phyloP scores from a whole-genome alignment of 257 asterid genomes.

The Catharanthus roseus region DNA sequence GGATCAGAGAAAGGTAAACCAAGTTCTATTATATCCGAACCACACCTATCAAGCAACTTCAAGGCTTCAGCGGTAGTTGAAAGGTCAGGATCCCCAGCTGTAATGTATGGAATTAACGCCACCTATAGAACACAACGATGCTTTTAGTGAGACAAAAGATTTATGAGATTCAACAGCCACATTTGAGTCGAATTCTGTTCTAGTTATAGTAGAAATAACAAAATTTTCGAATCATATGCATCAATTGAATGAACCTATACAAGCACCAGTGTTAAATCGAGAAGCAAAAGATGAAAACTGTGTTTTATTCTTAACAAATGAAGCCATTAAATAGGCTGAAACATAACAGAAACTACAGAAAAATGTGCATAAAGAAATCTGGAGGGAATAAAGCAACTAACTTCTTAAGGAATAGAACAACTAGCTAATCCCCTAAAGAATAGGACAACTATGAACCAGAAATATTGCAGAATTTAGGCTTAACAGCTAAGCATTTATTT shows the following conservation, averaged over 20 bases:
- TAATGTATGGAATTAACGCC: slow-evolving; percentile 79
- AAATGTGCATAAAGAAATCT: no score
- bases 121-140: slow-evolving; percentile 45
- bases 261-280: no score
- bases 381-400: no score
- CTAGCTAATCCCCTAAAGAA: no score
- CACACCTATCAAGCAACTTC: slow-evolving; percentile 78
- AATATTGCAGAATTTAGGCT: no score
- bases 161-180: slow-evolving; percentile 1
- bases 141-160: slow-evolving; percentile 14
- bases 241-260: not conserved
- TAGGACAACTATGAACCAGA: no score
- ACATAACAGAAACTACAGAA: no score
- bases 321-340: no score
- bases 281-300: no score
- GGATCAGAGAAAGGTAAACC: slow-evolving; percentile 96
- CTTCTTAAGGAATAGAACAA: no score
- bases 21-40: slow-evolving; percentile 81
- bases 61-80: slow-evolving; percentile 76
- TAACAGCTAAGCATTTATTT: no score
- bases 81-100: slow-evolving; percentile 92
- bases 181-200: not conserved
- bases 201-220: not conserved
- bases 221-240: not conserved
- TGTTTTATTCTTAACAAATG: no score